These are phyloP conservation scores for Yamadazyma jaroonii DNA, from an alignment of 1,139 yeast species.

Conservation along the genomic window DNA sequence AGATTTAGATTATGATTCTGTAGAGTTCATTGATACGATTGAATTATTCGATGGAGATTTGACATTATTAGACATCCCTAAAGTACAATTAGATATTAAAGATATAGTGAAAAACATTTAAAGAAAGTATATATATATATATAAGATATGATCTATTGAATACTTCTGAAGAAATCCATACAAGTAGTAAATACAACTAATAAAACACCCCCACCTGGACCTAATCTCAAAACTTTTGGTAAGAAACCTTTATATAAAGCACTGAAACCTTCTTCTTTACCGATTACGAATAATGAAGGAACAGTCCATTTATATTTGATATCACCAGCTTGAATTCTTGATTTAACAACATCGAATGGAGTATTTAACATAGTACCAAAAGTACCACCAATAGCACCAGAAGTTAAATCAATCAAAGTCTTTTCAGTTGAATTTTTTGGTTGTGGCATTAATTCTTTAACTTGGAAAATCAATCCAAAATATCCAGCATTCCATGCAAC, in stretches of 20 bases:
- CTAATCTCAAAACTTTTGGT: slow-evolving; percentile 95
- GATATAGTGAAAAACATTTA: slow-evolving; percentile 10
- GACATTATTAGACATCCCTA: slow-evolving; percentile 6
- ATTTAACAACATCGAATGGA: slow-evolving; percentile 97
- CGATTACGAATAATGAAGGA: slow-evolving; percentile 74
- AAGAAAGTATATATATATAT: too few relatives aligned
- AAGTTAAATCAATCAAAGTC: slow-evolving; percentile 80
- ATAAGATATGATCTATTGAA: slow-evolving; percentile 3
- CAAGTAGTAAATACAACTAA: slow-evolving; percentile 92
- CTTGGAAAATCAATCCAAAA: slow-evolving; percentile 91
- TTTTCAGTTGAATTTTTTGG: slow-evolving; percentile 68
- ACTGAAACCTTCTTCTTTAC: slow-evolving; percentile 83
- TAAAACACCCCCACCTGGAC: slow-evolving; percentile 98
- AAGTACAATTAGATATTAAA: slow-evolving; percentile 7
- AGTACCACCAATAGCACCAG: slow-evolving; percentile 86
- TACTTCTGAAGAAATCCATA: slow-evolving; percentile 86
- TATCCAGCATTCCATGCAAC: slow-evolving; percentile 97
- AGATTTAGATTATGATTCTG: slow-evolving; percentile 31
- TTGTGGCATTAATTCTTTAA: slow-evolving; percentile 73
- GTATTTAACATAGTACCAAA: slow-evolving; percentile 92
- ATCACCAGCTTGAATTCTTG: slow-evolving; percentile 90
- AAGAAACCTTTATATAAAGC: slow-evolving; percentile 93
- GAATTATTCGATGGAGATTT: slow-evolving; percentile 15
- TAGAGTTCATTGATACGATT: slow-evolving; percentile 22
- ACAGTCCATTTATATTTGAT: slow-evolving; percentile 88